These are phyloP conservation scores for Zychaea mexicana DNA, from an alignment of 371 early-diverging fungal species.

Conservation along the genomic window DNA sequence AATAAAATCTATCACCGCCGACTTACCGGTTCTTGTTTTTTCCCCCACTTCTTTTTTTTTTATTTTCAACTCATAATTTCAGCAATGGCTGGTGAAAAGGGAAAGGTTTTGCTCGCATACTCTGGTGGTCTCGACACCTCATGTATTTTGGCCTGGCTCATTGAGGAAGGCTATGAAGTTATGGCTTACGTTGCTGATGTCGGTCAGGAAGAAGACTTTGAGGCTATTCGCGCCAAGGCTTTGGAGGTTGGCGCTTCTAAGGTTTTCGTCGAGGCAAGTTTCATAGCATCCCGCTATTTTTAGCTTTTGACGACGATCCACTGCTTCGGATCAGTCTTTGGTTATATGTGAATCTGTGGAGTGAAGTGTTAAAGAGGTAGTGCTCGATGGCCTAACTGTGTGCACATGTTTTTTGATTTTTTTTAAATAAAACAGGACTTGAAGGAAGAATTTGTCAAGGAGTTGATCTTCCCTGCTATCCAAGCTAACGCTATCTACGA, in stretches of 20 bases:
- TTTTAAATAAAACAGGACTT: constrained; percentile 65
- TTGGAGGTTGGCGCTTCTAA: constrained; percentile 90
- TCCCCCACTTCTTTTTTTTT: background rate
- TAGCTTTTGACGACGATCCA: no score
- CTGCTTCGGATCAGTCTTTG: no score
- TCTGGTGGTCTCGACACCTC: constrained; percentile 98
- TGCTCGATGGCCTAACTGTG: background rate
- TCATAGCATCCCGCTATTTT: background rate
- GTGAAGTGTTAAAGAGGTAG: no score
- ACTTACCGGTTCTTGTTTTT: background rate
- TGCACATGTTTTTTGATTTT: background rate
- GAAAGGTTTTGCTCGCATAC: constrained; percentile 93
- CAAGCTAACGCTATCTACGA: constrained; percentile 97
- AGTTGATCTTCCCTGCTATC: constrained; percentile 90
- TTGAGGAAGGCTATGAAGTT: constrained; percentile 97
- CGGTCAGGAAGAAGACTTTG: constrained; percentile 98
- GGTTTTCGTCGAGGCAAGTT: constrained; percentile 88
- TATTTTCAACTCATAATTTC: constrained; percentile 1
- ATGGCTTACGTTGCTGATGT: constrained; percentile 97
- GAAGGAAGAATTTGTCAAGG: constrained; percentile 90
- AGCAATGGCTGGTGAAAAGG: constrained; percentile 64
- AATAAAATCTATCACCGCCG: background rate
- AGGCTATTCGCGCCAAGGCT: constrained; percentile 91
- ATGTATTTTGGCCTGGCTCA: constrained; percentile 97
- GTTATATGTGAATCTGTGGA: no score